A percentile compares a stretch with the other conserved stretches of the same genome.
Conservation (phyloP, 1,284 basidiomycete genomes). For the Tremellales sp. region DNA sequence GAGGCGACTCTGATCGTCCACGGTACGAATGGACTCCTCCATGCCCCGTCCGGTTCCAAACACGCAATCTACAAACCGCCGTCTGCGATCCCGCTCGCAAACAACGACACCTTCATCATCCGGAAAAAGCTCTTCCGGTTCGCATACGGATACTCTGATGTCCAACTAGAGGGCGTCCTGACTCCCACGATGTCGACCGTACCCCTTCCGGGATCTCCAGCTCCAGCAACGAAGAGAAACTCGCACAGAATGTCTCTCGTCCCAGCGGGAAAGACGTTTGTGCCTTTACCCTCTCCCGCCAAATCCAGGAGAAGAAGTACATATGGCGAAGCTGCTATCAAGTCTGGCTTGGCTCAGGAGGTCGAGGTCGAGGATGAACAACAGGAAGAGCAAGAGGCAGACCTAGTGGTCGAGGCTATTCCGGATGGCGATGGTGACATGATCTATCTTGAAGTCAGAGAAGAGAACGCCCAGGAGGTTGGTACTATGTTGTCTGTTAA, state of each 20-base stretch:
- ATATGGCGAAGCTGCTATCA: conserved; percentile 5
- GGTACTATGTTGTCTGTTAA: no score
- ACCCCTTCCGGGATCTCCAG: conserved; percentile 3
- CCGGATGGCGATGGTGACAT: conserved; percentile 41
- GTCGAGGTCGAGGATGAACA: conserved; percentile 12
- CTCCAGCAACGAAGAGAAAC: conserved; percentile 13
- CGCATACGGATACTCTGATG: conserved; percentile 29
- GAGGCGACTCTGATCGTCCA: conserved; percentile 39
- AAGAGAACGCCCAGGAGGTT: conserved; percentile 11
- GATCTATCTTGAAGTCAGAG: conserved; percentile 37
- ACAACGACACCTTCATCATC: conserved; percentile 40
- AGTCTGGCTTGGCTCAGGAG: conserved; percentile 2
- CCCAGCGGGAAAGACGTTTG: conserved; percentile 36
- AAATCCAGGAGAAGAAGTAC: conserved; percentile 25
- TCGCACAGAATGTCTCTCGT: conserved; percentile 41
- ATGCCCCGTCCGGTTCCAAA: conserved; percentile 14
- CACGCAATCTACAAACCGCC: conserved; percentile 21
- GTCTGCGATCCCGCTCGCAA: conserved; percentile 18
- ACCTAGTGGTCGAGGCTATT: conserved; percentile 23
- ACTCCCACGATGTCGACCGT: conserved; percentile 1
- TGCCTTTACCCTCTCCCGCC: conserved; percentile 31
- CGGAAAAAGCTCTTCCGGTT: conserved; percentile 46
- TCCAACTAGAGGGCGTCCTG: conserved; percentile 3
- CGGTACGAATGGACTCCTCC: conserved; percentile 35
- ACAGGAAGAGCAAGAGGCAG: conserved; percentile 10